Evolutionary conservation across 2,329 filamentous ascomycete species (phyloP).

Genomic region (Cercospora sp.): DNA sequence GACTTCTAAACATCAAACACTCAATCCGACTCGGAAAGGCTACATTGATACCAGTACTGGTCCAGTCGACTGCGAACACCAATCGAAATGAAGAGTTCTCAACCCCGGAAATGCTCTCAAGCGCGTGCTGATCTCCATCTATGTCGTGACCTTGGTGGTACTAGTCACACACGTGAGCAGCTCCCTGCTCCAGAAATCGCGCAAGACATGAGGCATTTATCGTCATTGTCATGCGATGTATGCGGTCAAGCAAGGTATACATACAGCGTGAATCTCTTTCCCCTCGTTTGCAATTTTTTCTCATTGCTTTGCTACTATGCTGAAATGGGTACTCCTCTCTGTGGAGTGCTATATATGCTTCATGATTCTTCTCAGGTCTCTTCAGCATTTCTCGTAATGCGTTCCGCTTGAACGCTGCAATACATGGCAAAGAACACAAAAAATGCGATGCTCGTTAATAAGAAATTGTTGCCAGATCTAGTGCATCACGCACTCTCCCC

Average conservation of each 20-base stretch:
- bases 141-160: not conserved
- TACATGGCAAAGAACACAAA: slow-evolving; percentile 8
- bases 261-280: not conserved
- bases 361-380: slow-evolving; percentile 5
- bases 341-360: slow-evolving; percentile 4
- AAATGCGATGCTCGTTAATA: not conserved
- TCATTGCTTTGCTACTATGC: slow-evolving; percentile 1
- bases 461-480: not conserved
- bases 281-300: slow-evolving; percentile 1
- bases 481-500: slow-evolving; percentile 35
- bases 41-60: not conserved
- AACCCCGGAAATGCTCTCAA: not conserved
- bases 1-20: not conserved
- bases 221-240: not conserved
- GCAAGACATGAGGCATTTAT: slow-evolving; percentile 8
- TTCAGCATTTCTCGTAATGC: slow-evolving; percentile 15
- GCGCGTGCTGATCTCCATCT: slow-evolving; percentile 1
- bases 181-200: slow-evolving; percentile 2
- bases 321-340: slow-evolving; percentile 2
- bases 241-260: not conserved
- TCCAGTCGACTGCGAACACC: not conserved
- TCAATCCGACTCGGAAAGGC: not conserved
- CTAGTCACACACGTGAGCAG: slow-evolving; percentile 5
- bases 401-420: slow-evolving; percentile 24
- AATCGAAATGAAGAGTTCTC: not conserved